Conservation (phyloP, 2,329 filamentous ascomycete species). For the Berkeleyomyces rouxiae region DNA sequence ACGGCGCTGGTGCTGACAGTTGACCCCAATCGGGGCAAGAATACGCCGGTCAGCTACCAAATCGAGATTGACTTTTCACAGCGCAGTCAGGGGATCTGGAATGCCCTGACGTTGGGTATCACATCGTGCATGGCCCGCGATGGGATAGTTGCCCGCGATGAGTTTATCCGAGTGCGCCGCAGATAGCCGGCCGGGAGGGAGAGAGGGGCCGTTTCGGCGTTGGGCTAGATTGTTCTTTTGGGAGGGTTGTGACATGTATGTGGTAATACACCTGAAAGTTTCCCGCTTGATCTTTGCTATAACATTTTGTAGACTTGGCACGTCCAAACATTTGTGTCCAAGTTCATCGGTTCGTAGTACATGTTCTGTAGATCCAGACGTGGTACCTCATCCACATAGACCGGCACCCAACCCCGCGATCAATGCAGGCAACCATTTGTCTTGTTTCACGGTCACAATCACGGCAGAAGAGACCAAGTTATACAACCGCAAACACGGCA, state of each 20-base stretch:
- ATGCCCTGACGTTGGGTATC: conserved; percentile 27
- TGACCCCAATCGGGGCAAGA: conserved; percentile 23
- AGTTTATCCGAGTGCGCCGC: not conserved
- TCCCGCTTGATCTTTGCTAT: too few relatives aligned
- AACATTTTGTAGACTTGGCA: too few relatives aligned
- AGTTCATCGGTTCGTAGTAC: too few relatives aligned
- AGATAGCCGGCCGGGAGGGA: not conserved
- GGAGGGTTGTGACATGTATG: not conserved
- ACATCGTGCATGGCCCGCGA: conserved; percentile 10
- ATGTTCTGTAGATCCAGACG: too few relatives aligned
- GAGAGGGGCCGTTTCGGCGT: not conserved
- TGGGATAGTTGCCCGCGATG: conserved; percentile 6
- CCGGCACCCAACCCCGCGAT: too few relatives aligned
- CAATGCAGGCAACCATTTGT: too few relatives aligned
- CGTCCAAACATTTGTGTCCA: too few relatives aligned
- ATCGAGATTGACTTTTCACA: conserved; percentile 26
- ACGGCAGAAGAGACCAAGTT: too few relatives aligned
- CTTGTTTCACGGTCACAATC: too few relatives aligned
- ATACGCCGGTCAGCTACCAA: conserved; percentile 27
- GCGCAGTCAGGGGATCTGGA: conserved; percentile 27
- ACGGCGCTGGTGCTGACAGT: conserved; percentile 25
- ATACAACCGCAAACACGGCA: too few relatives aligned
- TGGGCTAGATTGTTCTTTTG: not conserved
- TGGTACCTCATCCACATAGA: too few relatives aligned
- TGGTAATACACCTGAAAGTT: too few relatives aligned